Evolutionary conservation across 441 rosid genomes (phyloP).

Genomic region (Bocquillonia castaneifolia): DNA sequence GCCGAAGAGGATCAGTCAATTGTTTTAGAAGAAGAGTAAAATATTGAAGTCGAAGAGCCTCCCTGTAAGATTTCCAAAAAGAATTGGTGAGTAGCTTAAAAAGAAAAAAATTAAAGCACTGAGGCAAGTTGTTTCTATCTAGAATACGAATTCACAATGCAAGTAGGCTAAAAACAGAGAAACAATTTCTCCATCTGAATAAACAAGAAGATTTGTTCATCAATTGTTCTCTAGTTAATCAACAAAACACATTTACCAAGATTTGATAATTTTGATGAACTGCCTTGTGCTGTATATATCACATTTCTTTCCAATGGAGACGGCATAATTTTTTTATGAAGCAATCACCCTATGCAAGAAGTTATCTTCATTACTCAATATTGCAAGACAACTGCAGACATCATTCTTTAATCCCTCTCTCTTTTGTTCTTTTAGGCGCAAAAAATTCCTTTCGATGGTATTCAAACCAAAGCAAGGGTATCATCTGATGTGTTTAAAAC

Average conservation of each 20-base stretch:
- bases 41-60: slow-evolving; percentile 74
- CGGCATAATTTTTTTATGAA: no score
- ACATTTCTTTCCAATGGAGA: background rate
- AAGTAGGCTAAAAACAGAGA: background rate
- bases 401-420: background rate
- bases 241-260: background rate
- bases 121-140: background rate
- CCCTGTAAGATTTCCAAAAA: slow-evolving; percentile 45
- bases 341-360: background rate
- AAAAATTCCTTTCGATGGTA: background rate
- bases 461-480: no score
- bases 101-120: background rate
- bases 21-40: slow-evolving; percentile 58
- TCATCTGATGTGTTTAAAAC: no score
- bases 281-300: background rate
- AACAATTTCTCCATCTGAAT: background rate
- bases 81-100: slow-evolving; percentile 15
- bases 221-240: background rate
- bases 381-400: background rate
- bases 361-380: background rate
- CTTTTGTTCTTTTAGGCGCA: background rate
- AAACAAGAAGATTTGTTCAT: background rate
- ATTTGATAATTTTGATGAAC: background rate
- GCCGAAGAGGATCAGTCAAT: slow-evolving; percentile 77
- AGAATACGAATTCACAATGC: background rate